Evolutionary conservation across 768 basidiomycete genomes (phyloP).

Genomic region (Fomitopsis serialis): DNA sequence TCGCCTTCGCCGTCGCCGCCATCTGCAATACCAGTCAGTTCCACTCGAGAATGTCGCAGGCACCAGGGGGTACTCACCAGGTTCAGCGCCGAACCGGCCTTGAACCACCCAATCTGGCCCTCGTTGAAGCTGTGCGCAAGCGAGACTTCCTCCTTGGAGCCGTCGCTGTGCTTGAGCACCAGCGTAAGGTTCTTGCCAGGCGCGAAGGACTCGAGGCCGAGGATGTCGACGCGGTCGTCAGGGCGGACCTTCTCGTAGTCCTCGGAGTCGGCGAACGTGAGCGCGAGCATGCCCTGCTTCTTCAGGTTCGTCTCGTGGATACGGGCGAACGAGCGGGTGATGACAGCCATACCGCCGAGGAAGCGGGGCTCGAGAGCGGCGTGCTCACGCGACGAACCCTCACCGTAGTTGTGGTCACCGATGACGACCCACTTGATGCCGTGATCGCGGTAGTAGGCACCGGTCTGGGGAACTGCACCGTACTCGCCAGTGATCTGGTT

Average conservation of each 20-base stretch:
- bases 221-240: slow-evolving; percentile 82
- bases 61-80: slow-evolving; percentile 43
- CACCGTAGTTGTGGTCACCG: slow-evolving; percentile 95
- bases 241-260: slow-evolving; percentile 94
- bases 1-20: slow-evolving; percentile 68
- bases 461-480: slow-evolving; percentile 80
- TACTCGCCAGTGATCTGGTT: slow-evolving; percentile 86
- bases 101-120: slow-evolving; percentile 98
- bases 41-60: background rate
- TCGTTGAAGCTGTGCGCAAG: slow-evolving; percentile 95
- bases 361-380: slow-evolving; percentile 94
- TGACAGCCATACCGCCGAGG: slow-evolving; percentile 93
- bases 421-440: slow-evolving; percentile 97
- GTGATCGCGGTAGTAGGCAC: slow-evolving; percentile 81
- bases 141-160: slow-evolving; percentile 65
- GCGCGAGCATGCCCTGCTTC: slow-evolving; percentile 98
- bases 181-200: slow-evolving; percentile 91
- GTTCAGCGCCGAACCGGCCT: slow-evolving; percentile 93
- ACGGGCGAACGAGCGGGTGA: slow-evolving; percentile 94
- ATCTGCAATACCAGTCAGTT: slow-evolving; percentile 8
- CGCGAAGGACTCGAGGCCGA: slow-evolving; percentile 83
- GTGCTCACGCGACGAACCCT: slow-evolving; percentile 97
- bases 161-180: slow-evolving; percentile 77
- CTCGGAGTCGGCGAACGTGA: slow-evolving; percentile 86
- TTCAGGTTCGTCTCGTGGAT: slow-evolving; percentile 98